phyloP scores from a whole-genome alignment of 2,329 filamentous ascomycete species.

The Stachybotrys echinatus region DNA sequence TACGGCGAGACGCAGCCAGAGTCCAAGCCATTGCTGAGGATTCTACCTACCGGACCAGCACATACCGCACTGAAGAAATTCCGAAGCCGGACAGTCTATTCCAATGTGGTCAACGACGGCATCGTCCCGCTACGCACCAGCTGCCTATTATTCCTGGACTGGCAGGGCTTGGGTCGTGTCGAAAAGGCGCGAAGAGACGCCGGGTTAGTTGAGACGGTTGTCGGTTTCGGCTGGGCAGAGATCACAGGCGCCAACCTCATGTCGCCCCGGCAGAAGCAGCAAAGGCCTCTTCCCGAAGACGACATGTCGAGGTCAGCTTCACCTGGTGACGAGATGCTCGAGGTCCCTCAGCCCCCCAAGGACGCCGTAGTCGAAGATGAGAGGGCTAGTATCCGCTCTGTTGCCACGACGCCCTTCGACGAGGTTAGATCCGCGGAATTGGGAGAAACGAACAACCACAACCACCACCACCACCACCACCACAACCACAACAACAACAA shows the following conservation, averaged over 20 bases:
- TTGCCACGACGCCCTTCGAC: constrained; percentile 16
- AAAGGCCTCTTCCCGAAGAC: constrained; percentile 20
- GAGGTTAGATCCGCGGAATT: constrained; percentile 8
- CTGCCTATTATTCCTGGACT: constrained; percentile 93
- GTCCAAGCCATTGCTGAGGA: constrained; percentile 82
- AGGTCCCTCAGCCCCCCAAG: constrained; percentile 66
- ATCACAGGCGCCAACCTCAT: constrained; percentile 66
- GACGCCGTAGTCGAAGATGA: constrained; percentile 66
- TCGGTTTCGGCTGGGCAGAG: constrained; percentile 92
- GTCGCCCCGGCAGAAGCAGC: constrained; percentile 37
- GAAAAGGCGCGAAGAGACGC: constrained; percentile 92
- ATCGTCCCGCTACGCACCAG: constrained; percentile 94
- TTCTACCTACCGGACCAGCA: constrained; percentile 85
- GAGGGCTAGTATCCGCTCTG: constrained; percentile 47
- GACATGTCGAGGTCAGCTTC: constrained; percentile 6
- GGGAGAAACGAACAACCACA: constrained; percentile 16
- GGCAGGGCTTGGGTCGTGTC: constrained; percentile 87
- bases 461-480: constrained; percentile 32
- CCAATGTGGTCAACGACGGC: constrained; percentile 95
- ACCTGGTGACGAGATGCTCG: constrained; percentile 31
- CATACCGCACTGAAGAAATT: constrained; percentile 85
- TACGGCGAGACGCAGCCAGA: constrained; percentile 52
- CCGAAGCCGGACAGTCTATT: constrained; percentile 86
- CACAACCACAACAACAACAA: constrained; percentile 28
- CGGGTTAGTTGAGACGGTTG: constrained; percentile 85